These are phyloP conservation scores for Penicillium arizonense DNA, from an alignment of 495 filamentous ascomycete species.

Conservation along the genomic window DNA sequence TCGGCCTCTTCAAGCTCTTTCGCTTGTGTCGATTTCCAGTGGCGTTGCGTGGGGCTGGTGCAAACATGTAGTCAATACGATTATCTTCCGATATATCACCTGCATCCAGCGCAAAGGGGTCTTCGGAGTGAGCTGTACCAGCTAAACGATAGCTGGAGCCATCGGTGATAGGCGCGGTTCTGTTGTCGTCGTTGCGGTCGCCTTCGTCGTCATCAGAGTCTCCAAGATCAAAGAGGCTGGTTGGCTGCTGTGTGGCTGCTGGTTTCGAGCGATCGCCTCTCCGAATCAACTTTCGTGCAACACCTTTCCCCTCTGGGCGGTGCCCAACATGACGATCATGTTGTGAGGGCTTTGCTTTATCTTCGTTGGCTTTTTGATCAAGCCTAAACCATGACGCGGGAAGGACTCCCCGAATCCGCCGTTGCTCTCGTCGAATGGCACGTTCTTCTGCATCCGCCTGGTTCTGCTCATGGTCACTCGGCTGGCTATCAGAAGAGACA, in stretches of 20 bases:
- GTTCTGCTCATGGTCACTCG: constrained; percentile 10
- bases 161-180: constrained; percentile 1
- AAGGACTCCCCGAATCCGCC: constrained; percentile 76
- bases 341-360: constrained; percentile 31
- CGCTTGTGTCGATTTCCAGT: constrained; percentile 19
- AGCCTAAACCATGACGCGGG: constrained; percentile 89
- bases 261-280: constrained; percentile 15
- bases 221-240: constrained; percentile 48
- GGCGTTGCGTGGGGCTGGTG: constrained; percentile 29
- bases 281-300: constrained; percentile 42
- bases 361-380: constrained; percentile 48
- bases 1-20: constrained; percentile 43
- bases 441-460: constrained; percentile 22
- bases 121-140: constrained; percentile 18
- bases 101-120: constrained; percentile 25
- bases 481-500: constrained; percentile 14
- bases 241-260: constrained; percentile 16
- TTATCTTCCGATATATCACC: constrained; percentile 56
- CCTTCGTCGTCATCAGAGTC: constrained; percentile 48
- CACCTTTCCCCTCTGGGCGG: constrained; percentile 37
- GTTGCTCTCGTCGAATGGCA: constrained; percentile 40
- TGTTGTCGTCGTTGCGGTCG: constrained; percentile 12
- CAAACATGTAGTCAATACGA: constrained; percentile 56
- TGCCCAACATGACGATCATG: constrained; percentile 17
- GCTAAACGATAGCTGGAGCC: constrained; percentile 1